Percentiles rank a stretch among this genome's conserved stretches.
These are phyloP conservation scores for maize (Zea mays) DNA, from an alignment of 176 grass and related monocot species.

Conservation along the genomic window Zm-B73-REFERENCE-NAM-5.0 NC_050099.1:74117001-74117500, in stretches of 20 bases:
- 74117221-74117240: too few relatives aligned
- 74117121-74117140: conserved; percentile 92
- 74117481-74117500: conserved; percentile 99
- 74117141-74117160: conserved; percentile 97
- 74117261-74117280: conserved; percentile 98
- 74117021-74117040: conserved; percentile 97
- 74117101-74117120: conserved; percentile 58
- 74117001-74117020: conserved; percentile 93
- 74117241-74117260: conserved; percentile 37
- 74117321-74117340: conserved; percentile 93
- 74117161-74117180: conserved; percentile 43
- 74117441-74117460: conserved; percentile 97
- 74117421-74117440: conserved; percentile 91
- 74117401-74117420: conserved; percentile 93
- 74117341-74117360: conserved; percentile 93
- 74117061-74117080: conserved; percentile 83
- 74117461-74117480: conserved; percentile 93
- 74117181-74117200: neutral
- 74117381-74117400: conserved; percentile 86
- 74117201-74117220: neutral
- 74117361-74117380: conserved; percentile 96
- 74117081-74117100: conserved; percentile 68
- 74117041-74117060: conserved; percentile 98
- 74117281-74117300: conserved; percentile 86
- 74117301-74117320: conserved; percentile 99